These are phyloP conservation scores for Epichloe scottii DNA, from an alignment of 2,329 filamentous ascomycete species.

Conservation along the genomic window DNA sequence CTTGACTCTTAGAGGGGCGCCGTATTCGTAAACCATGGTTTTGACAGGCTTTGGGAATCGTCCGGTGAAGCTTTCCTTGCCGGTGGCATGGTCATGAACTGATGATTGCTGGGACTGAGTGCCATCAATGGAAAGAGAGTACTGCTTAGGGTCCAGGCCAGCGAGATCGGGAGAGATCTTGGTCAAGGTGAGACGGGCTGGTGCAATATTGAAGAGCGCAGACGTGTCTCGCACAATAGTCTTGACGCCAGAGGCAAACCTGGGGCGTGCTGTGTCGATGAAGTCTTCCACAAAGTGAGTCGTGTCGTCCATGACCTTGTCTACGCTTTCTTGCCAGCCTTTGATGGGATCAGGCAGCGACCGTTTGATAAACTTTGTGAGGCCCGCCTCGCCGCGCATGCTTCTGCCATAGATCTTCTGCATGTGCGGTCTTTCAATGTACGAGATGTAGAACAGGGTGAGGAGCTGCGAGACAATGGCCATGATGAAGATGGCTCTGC, in stretches of 20 bases:
- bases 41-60: constrained; percentile 58
- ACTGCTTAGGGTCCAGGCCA: constrained; percentile 67
- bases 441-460: constrained; percentile 77
- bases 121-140: constrained; percentile 63
- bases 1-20: constrained; percentile 74
- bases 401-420: constrained; percentile 87
- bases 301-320: constrained; percentile 75
- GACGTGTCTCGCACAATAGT: constrained; percentile 81
- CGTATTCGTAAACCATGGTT: constrained; percentile 75
- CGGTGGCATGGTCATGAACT: constrained; percentile 48
- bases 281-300: constrained; percentile 86
- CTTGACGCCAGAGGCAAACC: constrained; percentile 73
- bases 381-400: constrained; percentile 73
- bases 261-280: constrained; percentile 72
- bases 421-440: constrained; percentile 95
- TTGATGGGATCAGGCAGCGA: constrained; percentile 74
- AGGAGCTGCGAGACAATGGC: constrained; percentile 77
- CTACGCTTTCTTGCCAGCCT: constrained; percentile 74
- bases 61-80: constrained; percentile 60
- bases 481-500: constrained; percentile 71
- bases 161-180: constrained; percentile 68
- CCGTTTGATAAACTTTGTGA: constrained; percentile 82
- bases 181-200: constrained; percentile 72
- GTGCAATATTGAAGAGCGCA: constrained; percentile 78
- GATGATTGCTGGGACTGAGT: constrained; percentile 38